Conservation (phyloP, 2,329 filamentous ascomycete genomes). For the Drechmeria coniospora region DNA sequence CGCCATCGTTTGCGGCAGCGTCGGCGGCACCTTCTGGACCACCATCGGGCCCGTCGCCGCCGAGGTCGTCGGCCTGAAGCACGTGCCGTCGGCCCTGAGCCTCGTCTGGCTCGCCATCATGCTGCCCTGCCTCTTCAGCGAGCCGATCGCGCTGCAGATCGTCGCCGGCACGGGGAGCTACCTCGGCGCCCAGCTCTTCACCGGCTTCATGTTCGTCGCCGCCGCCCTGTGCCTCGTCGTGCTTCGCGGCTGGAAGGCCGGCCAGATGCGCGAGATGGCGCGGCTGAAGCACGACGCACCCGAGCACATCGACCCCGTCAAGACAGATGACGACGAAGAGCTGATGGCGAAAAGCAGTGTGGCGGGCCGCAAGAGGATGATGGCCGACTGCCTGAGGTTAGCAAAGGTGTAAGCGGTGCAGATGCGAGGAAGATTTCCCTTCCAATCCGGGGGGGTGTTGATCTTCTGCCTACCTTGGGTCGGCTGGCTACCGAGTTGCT, state of each 20-base stretch:
- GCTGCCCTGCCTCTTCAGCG: constrained; percentile 53
- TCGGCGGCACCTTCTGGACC: constrained; percentile 58
- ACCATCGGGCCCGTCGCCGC: constrained; percentile 54
- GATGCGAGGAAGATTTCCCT: too few relatives aligned
- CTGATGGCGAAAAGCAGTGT: constrained; percentile 13
- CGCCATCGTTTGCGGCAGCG: constrained; percentile 51
- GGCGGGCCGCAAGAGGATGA: constrained; percentile 16
- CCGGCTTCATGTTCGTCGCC: constrained; percentile 43
- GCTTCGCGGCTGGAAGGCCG: constrained; percentile 23
- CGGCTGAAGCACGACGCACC: constrained; percentile 14
- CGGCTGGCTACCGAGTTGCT: too few relatives aligned
- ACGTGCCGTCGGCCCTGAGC: constrained; percentile 52
- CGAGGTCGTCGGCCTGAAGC: constrained; percentile 56
- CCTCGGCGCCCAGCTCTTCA: constrained; percentile 39
- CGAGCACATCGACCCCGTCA: constrained; percentile 15
- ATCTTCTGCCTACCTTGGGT: too few relatives aligned
- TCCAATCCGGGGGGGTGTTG: too few relatives aligned
- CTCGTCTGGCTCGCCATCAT: constrained; percentile 59
- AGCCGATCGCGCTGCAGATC: constrained; percentile 47
- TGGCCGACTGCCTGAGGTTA: constrained; percentile 16
- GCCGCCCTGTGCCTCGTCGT: constrained; percentile 20
- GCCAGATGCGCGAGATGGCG: constrained; percentile 16
- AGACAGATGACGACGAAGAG: constrained; percentile 15
- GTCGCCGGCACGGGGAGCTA: constrained; percentile 28
- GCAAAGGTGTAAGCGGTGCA: too few relatives aligned